A percentile compares a stretch with the other conserved stretches of the same genome.
These are phyloP conservation scores for Chalaropsis thielavioides DNA, from an alignment of 2,329 filamentous ascomycete species.

Conservation along the genomic window DNA sequence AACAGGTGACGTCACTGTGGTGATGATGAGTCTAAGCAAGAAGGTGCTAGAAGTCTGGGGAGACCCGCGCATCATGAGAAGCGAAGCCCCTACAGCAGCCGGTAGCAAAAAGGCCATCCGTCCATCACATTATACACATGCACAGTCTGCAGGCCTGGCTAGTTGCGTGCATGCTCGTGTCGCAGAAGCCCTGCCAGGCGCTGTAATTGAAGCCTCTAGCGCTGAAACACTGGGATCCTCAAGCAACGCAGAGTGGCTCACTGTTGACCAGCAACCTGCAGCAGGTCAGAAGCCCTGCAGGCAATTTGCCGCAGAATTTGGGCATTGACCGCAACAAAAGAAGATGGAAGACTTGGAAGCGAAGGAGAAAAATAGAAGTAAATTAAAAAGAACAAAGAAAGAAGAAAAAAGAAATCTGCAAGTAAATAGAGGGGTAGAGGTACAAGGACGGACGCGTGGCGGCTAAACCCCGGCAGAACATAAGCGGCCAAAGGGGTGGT, in stretches of 20 bases:
- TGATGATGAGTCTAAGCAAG: neutral
- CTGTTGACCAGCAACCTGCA: conserved; percentile 1
- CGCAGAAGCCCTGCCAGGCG: neutral
- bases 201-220: neutral
- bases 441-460: neutral
- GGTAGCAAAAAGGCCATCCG: no score
- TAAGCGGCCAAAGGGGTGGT: neutral
- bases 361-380: neutral
- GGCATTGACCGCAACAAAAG: neutral
- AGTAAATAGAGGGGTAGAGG: neutral
- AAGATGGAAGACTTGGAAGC: neutral
- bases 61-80: neutral
- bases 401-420: neutral
- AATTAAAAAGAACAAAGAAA: neutral
- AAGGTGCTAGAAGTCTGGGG: neutral
- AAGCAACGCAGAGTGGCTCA: neutral
- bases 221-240: neutral
- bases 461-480: neutral
- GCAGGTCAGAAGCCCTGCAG: neutral
- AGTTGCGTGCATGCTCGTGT: neutral
- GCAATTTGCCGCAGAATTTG: neutral
- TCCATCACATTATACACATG: neutral
- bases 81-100: no score
- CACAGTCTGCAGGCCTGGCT: neutral
- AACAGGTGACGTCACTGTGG: neutral